These are phyloP conservation scores for Alternaria burnsii DNA, from an alignment of 2,329 filamentous ascomycete genomes.

Conservation along the genomic window DNA sequence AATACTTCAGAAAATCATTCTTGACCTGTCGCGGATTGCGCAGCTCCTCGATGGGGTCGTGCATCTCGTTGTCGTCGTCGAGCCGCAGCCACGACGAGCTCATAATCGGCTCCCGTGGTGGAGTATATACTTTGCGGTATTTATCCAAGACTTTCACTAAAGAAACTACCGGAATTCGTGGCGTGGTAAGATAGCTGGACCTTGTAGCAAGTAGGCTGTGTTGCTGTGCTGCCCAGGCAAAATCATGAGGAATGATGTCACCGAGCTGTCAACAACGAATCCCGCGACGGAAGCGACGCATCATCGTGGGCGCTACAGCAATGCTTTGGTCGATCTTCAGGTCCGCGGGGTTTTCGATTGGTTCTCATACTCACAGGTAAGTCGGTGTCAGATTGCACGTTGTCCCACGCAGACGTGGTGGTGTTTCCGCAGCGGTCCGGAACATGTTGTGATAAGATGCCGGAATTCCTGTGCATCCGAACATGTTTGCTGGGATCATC, in stretches of 20 bases:
- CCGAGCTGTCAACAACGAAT: slow-evolving; percentile 4
- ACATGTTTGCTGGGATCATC: background rate
- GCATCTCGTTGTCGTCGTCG: slow-evolving; percentile 18
- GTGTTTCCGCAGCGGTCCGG: background rate
- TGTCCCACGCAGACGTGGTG: background rate
- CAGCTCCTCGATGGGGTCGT: slow-evolving; percentile 29
- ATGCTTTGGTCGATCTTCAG: background rate
- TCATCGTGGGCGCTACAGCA: background rate
- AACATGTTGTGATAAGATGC: background rate
- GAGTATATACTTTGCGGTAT: slow-evolving; percentile 3
- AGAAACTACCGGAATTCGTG: background rate
- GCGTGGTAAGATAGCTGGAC: background rate
- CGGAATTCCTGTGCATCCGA: background rate
- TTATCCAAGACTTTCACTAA: background rate
- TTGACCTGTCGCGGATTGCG: slow-evolving; percentile 27
- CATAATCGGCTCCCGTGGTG: background rate
- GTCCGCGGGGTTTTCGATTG: slow-evolving; percentile 4
- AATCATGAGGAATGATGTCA: slow-evolving; percentile 11
- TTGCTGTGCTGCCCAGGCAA: slow-evolving; percentile 1
- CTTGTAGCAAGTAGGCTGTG: slow-evolving; percentile 4
- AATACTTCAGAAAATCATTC: slow-evolving; percentile 27
- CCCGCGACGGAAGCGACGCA: background rate
- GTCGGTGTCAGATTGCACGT: background rate
- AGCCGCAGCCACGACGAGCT: slow-evolving; percentile 15
- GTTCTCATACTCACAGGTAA: background rate